These are phyloP conservation scores for Chalciporus piperatus DNA, from an alignment of 768 basidiomycete genomes.

Conservation along the genomic window DNA sequence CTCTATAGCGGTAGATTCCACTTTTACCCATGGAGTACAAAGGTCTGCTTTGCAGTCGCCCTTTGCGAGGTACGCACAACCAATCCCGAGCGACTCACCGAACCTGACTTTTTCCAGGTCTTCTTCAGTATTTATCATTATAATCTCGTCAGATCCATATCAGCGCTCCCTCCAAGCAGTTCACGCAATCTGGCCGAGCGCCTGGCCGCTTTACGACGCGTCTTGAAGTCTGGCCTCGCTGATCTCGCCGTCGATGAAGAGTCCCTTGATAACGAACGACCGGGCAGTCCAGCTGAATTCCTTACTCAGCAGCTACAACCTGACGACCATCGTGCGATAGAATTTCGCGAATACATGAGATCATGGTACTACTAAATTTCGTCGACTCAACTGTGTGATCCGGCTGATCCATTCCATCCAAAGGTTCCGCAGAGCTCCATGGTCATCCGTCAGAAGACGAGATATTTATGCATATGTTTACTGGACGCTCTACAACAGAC, in stretches of 20 bases:
- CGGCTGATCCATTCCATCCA: background rate
- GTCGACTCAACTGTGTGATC: background rate
- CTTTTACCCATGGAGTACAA: constrained; percentile 39
- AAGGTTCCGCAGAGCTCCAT: constrained; percentile 73
- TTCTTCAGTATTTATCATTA: constrained; percentile 68
- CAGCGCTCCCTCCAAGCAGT: constrained; percentile 42
- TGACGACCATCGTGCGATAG: constrained; percentile 68
- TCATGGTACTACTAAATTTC: constrained; percentile 39
- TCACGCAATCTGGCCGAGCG: constrained; percentile 55
- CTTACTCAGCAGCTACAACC: constrained; percentile 50
- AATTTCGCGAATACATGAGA: constrained; percentile 66
- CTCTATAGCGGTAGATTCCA: constrained; percentile 43
- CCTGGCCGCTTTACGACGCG: constrained; percentile 54
- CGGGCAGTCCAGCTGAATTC: constrained; percentile 60
- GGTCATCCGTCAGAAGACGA: constrained; percentile 62
- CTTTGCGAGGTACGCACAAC: constrained; percentile 52
- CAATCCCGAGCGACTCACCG: background rate
- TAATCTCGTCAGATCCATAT: constrained; percentile 46
- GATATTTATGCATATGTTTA: constrained; percentile 76
- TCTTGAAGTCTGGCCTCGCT: constrained; percentile 65
- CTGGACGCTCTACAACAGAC: constrained; percentile 77
- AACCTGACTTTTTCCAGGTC: constrained; percentile 42
- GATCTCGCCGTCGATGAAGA: constrained; percentile 55
- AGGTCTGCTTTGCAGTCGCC: constrained; percentile 45
- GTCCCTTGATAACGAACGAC: constrained; percentile 44